These are phyloP conservation scores for Marasmius oreades DNA, from an alignment of 1,284 basidiomycete genomes.

Conservation along the genomic window DNA sequence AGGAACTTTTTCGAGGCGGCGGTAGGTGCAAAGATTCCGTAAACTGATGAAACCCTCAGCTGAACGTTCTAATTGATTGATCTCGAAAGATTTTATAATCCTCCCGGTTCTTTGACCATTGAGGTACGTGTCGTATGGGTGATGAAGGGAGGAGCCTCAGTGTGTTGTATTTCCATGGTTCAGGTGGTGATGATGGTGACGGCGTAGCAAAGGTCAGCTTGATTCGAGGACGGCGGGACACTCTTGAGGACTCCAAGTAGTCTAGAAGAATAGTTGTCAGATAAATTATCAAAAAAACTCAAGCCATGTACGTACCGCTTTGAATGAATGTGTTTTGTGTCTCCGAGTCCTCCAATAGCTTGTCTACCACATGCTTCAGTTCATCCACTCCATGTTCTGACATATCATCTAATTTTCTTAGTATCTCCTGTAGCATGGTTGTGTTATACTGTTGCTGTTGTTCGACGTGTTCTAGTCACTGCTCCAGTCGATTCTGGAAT, in stretches of 20 bases:
- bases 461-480: neutral
- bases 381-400: neutral
- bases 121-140: neutral
- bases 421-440: neutral
- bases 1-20: too few species aligned
- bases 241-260: neutral
- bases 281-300: neutral
- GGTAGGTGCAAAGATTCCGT: too few species aligned
- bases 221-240: neutral
- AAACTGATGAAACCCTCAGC: too few species aligned
- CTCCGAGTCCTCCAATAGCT: too few species aligned
- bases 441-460: neutral
- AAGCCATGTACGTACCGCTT: neutral
- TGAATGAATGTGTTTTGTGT: too few species aligned
- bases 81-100: too few species aligned
- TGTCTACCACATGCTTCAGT: neutral
- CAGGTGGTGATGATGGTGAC: neutral
- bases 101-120: too few species aligned
- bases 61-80: too few species aligned
- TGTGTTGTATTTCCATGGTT: neutral
- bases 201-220: neutral
- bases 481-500: neutral
- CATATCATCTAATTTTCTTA: neutral
- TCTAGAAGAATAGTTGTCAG: neutral
- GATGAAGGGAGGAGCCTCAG: neutral